phyloP scores from a whole-genome alignment of 805 yeast species.

The Metschnikowia vanudenii region DNA sequence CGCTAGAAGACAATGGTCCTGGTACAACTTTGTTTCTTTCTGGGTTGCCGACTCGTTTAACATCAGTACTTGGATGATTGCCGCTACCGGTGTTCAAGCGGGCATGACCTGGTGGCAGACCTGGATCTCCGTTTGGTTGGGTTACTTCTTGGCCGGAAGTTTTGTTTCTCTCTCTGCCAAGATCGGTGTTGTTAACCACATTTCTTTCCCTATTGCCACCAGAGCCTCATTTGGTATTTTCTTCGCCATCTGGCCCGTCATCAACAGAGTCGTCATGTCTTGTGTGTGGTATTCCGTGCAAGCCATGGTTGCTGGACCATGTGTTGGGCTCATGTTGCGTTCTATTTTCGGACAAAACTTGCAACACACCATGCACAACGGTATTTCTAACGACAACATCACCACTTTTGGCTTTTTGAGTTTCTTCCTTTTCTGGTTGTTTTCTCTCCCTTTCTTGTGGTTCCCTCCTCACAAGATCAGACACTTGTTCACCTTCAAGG shows the following conservation, averaged over 20 bases:
- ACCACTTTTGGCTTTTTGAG: conserved; percentile 71
- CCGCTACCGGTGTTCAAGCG: conserved; percentile 72
- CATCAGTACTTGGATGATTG: conserved; percentile 89
- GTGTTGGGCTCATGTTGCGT: conserved; percentile 66
- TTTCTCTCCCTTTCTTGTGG: conserved; percentile 76
- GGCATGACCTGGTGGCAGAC: conserved; percentile 87
- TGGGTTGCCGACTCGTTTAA: conserved; percentile 92
- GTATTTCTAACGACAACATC: conserved; percentile 56
- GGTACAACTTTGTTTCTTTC: conserved; percentile 76
- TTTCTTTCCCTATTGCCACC: conserved; percentile 79
- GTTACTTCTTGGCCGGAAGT: conserved; percentile 66
- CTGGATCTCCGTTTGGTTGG: conserved; percentile 87
- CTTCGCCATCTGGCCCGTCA: conserved; percentile 85
- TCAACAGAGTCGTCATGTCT: conserved; percentile 86
- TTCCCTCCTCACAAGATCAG: conserved; percentile 79
- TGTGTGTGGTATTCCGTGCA: conserved; percentile 89
- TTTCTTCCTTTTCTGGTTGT: conserved; percentile 80
- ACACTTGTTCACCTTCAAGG: conserved; percentile 80
- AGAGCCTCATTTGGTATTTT: conserved; percentile 84
- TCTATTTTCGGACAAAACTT: conserved; percentile 68
- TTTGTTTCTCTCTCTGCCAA: conserved; percentile 73
- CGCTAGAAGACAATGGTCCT: conserved; percentile 76
- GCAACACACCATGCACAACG: conserved; percentile 61
- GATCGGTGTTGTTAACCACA: conserved; percentile 76
- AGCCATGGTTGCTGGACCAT: conserved; percentile 79